Evolutionary conservation across 352 stramenopile genomes (phyloP), one percentile per base, ranked within the genome.

Genomic region (Phytophthora capsici): DNA sequence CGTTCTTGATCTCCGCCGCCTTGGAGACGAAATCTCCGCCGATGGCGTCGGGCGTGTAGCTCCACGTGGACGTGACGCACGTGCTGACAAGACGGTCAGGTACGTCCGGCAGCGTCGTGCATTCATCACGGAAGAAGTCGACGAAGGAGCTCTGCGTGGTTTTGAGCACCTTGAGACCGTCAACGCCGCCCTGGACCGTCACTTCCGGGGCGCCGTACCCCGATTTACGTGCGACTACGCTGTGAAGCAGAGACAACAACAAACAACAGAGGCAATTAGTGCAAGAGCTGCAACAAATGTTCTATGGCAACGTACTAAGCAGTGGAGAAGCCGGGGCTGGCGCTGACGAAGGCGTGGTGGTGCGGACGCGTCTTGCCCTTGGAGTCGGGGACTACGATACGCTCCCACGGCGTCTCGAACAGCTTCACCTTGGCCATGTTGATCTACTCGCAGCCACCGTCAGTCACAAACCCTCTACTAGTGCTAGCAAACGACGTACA

Each of bases 131-230:
- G 71, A 94, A 91, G 63, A 96, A 97, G 56, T 93, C 68, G 25
- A 91, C 82, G 60, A 97, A 96, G 54, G 82, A 78, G 69, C 82
- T 93, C 78, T 97, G 89, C 43, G 90, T 91, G 32, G 90, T 97
- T 79, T 97, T 97, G 57, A 97, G 86, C 53, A 96, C 82, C 46
- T 85, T 89, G 53, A 95, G 80, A 17, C 75, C 80, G 43, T 84
- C 71, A 10, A 93, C 67, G 26, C 84, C 84, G 19, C 81, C 79
- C 43, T 82, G 68, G 37, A 93, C 63, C 26, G 76, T 83, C 57
- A 93, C 55, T 32, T 75, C 43, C 1, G 71, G 66, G 26, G 69
- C 63, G 13, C 71, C 70, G 10, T 67, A 47, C 48, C 66, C 46
- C 16, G 75, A 60, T 66, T 89, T 91, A 69, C 72, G 71, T 4